Conservation (phyloP, 768 basidiomycete genomes). For the Amanita pallidorosea region DNA sequence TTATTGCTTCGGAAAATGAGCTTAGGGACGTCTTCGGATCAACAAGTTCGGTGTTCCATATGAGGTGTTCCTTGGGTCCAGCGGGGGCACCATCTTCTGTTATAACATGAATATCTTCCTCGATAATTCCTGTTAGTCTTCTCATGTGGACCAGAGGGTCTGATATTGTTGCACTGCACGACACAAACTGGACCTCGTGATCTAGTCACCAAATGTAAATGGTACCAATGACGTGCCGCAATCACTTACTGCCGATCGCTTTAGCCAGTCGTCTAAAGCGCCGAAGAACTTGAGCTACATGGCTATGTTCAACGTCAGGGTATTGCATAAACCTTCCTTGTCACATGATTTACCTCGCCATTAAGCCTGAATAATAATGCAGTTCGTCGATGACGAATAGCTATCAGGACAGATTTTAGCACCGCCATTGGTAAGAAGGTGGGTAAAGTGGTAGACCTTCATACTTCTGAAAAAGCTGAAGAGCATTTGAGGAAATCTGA, state of each 20-base stretch:
- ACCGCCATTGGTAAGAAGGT: not conserved
- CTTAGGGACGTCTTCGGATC: slow-evolving; percentile 40
- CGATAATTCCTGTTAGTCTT: slow-evolving; percentile 58
- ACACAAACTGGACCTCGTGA: slow-evolving; percentile 50
- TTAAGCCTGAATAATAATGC: slow-evolving; percentile 73
- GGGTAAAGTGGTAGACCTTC: slow-evolving; percentile 25
- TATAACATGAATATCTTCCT: slow-evolving; percentile 52
- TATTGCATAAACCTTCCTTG: no score
- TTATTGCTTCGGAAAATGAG: slow-evolving; percentile 57
- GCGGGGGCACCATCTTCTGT: slow-evolving; percentile 77
- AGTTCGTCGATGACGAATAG: slow-evolving; percentile 78
- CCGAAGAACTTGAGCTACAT: slow-evolving; percentile 72
- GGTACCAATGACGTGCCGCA: not conserved
- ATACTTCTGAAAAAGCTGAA: slow-evolving; percentile 66
- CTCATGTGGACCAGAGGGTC: slow-evolving; percentile 71
- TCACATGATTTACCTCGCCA: slow-evolving; percentile 51
- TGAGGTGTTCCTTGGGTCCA: slow-evolving; percentile 66
- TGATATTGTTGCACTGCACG: slow-evolving; percentile 81
- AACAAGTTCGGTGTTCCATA: slow-evolving; percentile 63
- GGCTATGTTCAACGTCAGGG: slow-evolving; percentile 27
- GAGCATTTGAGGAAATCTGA: slow-evolving; percentile 4
- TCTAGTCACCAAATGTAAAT: slow-evolving; percentile 26
- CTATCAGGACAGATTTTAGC: slow-evolving; percentile 13
- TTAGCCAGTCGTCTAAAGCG: slow-evolving; percentile 67
- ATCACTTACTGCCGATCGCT: slow-evolving; percentile 62